These are phyloP conservation scores for Fraxinus dipetala DNA, from an alignment of 305 asterid species.

Conservation along the genomic window DNA sequence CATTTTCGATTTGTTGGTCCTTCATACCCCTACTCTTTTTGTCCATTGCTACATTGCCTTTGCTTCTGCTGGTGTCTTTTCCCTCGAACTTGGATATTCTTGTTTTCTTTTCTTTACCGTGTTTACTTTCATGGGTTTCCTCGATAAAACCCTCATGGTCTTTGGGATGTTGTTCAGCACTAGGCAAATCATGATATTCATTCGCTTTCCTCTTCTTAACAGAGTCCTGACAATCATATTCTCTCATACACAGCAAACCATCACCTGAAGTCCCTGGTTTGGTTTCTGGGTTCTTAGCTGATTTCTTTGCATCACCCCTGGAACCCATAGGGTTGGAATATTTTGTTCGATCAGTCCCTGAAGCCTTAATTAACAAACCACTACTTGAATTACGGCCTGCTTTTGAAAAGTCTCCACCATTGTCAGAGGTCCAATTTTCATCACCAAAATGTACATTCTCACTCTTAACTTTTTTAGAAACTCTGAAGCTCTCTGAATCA, in stretches of 20 bases:
- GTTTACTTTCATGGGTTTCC: slow-evolving; percentile 45
- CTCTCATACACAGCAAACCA: slow-evolving; percentile 39
- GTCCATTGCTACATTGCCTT: slow-evolving; percentile 32
- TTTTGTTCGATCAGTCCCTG: slow-evolving; percentile 41
- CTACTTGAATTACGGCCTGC: slow-evolving; percentile 44
- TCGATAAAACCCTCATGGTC: slow-evolving; percentile 41
- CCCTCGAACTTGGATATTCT: slow-evolving; percentile 63
- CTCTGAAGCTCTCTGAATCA: slow-evolving; percentile 54
- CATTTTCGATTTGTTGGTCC: slow-evolving; percentile 32
- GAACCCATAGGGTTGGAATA: slow-evolving; percentile 40
- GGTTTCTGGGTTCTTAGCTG: slow-evolving; percentile 33
- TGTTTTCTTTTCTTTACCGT: slow-evolving; percentile 68
- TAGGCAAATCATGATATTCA: slow-evolving; percentile 36
- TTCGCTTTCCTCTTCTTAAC: slow-evolving; percentile 59
- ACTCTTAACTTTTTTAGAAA: slow-evolving; percentile 65
- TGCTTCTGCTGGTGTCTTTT: slow-evolving; percentile 46
- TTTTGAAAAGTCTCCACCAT: slow-evolving; percentile 48
- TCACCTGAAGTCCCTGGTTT: slow-evolving; percentile 41
- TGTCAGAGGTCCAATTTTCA: slow-evolving; percentile 54
- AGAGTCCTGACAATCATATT: slow-evolving; percentile 42
- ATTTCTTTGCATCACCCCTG: slow-evolving; percentile 33
- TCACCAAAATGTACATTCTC: slow-evolving; percentile 48
- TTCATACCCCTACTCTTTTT: slow-evolving; percentile 40
- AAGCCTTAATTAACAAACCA: slow-evolving; percentile 40
- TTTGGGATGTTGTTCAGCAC: slow-evolving; percentile 34